These are phyloP conservation scores for Penicillium aurantiogriseum DNA, from an alignment of 2,329 filamentous ascomycete species.

Conservation along the genomic window DNA sequence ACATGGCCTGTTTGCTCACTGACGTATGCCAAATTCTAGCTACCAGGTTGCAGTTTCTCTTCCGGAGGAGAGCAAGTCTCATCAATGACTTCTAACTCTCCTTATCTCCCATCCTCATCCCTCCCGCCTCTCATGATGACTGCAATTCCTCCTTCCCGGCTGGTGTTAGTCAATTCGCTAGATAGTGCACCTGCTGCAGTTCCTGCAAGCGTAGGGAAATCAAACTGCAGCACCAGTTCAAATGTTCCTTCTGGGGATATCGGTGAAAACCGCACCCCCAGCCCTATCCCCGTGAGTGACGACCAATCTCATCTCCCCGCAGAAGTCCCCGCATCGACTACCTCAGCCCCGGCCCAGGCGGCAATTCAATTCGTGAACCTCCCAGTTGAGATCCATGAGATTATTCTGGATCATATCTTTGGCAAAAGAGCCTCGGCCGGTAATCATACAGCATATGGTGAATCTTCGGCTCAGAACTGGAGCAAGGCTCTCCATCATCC, in stretches of 20 bases:
- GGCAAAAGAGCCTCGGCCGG: conserved; percentile 63
- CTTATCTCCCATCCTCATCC: conserved; percentile 6
- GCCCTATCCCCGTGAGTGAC: background rate
- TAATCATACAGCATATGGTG: conserved; percentile 50
- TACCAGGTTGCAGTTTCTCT: background rate
- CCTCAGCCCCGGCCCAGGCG: background rate
- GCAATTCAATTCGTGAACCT: conserved; percentile 44
- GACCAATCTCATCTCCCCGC: background rate
- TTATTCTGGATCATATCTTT: conserved; percentile 69
- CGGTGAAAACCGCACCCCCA: background rate
- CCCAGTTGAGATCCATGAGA: conserved; percentile 70
- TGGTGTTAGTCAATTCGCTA: conserved; percentile 36
- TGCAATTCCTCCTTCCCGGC: conserved; percentile 27
- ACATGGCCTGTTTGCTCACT: background rate
- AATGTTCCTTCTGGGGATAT: conserved; percentile 15
- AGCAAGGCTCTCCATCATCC: conserved; percentile 65
- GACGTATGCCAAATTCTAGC: background rate
- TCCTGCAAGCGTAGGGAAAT: conserved; percentile 10
- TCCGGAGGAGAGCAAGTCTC: background rate
- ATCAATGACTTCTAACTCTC: background rate
- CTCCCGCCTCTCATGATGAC: conserved; percentile 27
- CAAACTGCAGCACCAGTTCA: conserved; percentile 28
- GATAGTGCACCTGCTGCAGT: conserved; percentile 18
- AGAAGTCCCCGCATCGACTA: background rate
- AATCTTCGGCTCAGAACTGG: conserved; percentile 58